Conservation (phyloP, 2,329 filamentous ascomycete genomes). For the Neoarthrinium moseri region DNA sequence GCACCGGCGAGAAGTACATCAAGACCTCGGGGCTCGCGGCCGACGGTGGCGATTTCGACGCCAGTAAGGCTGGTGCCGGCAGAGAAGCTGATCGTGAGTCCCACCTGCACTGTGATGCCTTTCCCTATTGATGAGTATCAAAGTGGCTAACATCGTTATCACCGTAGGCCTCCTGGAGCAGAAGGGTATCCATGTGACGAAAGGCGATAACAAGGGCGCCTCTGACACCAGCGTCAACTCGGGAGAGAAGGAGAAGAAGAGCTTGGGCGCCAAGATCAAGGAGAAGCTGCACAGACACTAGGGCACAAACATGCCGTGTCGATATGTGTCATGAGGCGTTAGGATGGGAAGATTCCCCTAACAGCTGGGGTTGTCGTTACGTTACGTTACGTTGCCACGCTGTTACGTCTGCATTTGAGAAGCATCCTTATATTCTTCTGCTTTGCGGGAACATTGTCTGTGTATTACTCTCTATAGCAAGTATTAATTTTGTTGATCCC, state of each 20-base stretch:
- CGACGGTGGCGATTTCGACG: constrained; percentile 69
- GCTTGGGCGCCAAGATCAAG: constrained; percentile 65
- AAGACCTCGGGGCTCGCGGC: constrained; percentile 57
- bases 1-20: constrained; percentile 56
- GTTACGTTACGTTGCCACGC: too few species aligned
- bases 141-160: neutral
- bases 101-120: neutral
- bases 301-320: too few species aligned
- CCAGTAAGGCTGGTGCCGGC: constrained; percentile 61
- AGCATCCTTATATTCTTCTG: too few species aligned
- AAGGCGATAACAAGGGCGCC: constrained; percentile 18
- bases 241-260: constrained; percentile 40
- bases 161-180: constrained; percentile 50
- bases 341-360: too few species aligned
- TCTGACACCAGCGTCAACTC: constrained; percentile 19
- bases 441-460: too few species aligned
- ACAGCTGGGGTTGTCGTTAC: too few species aligned
- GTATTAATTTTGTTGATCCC: too few species aligned
- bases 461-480: too few species aligned
- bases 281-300: constrained; percentile 60
- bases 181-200: constrained; percentile 43
- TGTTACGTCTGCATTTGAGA: too few species aligned
- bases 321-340: too few species aligned
- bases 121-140: neutral
- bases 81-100: constrained; percentile 64